phyloP scores from a whole-genome alignment of 1,284 basidiomycete genomes.

The Malassezia furfur region DNA sequence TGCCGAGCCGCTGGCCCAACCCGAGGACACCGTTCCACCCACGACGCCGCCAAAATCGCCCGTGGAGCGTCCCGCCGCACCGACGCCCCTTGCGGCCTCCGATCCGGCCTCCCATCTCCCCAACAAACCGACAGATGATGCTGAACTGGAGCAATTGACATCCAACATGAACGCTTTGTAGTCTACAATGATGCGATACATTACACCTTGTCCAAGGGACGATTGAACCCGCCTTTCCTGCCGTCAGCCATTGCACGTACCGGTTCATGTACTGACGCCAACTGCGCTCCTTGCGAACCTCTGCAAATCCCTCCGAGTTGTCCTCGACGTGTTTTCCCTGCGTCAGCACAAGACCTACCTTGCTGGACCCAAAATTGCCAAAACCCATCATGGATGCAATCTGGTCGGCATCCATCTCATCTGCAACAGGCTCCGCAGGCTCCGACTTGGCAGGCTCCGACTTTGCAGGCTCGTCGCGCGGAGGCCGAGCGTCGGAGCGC shows the following conservation, averaged over 20 bases:
- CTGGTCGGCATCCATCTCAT: slow-evolving; percentile 12
- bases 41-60: not conserved
- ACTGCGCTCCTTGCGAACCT: slow-evolving; percentile 16
- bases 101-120: not conserved
- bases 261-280: slow-evolving; percentile 21
- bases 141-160: not conserved
- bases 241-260: not conserved
- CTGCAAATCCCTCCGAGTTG: slow-evolving; percentile 14
- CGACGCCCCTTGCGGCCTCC: not conserved
- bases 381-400: slow-evolving; percentile 19
- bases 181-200: not conserved
- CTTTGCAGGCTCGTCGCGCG: too few relatives aligned
- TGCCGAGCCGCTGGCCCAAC: too few relatives aligned
- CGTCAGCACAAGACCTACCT: slow-evolving; percentile 2
- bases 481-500: too few relatives aligned
- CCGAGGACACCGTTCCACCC: too few relatives aligned
- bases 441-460: not conserved
- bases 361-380: slow-evolving; percentile 17
- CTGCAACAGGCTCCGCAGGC: not conserved
- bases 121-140: not conserved
- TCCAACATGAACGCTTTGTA: not conserved
- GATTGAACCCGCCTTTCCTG: slow-evolving; percentile 19
- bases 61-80: not conserved
- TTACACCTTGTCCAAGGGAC: slow-evolving; percentile 17
- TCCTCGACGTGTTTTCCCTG: slow-evolving; percentile 15